phyloP scores from a whole-genome alignment of 257 asterid species.

The Nicotiana tabacum region DNA sequence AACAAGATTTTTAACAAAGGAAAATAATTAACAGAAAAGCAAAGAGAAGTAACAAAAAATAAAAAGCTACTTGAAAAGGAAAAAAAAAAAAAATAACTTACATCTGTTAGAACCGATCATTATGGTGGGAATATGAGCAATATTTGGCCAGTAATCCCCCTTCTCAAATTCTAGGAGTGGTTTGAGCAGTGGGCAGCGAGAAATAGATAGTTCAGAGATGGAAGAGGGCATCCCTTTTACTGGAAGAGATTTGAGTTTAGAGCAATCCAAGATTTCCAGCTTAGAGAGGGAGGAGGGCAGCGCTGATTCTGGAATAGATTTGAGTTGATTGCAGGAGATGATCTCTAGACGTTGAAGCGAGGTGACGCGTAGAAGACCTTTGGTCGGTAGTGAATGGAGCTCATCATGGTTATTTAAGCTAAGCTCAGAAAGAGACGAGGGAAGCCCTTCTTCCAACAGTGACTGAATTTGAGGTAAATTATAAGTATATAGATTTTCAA shows the following conservation, averaged over 20 bases:
- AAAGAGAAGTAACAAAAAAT: no score
- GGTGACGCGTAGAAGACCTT: neutral
- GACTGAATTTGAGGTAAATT: neutral
- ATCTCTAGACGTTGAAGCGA: neutral
- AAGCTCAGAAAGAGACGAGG: neutral
- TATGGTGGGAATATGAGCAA: slow-evolving; percentile 4
- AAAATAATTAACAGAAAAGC: no score
- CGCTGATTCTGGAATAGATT: no score
- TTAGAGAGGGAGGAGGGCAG: no score
- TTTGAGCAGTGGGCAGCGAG: neutral
- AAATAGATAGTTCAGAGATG: neutral
- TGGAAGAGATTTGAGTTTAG: neutral
- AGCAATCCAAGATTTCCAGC: fast-evolving
- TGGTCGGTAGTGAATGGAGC: neutral
- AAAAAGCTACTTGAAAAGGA: no score
- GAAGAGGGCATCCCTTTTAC: slow-evolving; percentile 3
- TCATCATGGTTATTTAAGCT: fast-evolving
- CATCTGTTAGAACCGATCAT: neutral
- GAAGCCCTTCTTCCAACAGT: neutral
- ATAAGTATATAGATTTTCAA: neutral
- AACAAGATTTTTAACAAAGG: no score
- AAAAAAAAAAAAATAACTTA: neutral
- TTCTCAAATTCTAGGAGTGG: neutral
- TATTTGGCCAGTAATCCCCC: slow-evolving; percentile 8
- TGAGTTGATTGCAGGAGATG: neutral